A percentile compares a stretch with the other conserved stretches of the same genome.
phyloP scores from a whole-genome alignment of 73 alveolate species.

The Uronychia setigera region DNA sequence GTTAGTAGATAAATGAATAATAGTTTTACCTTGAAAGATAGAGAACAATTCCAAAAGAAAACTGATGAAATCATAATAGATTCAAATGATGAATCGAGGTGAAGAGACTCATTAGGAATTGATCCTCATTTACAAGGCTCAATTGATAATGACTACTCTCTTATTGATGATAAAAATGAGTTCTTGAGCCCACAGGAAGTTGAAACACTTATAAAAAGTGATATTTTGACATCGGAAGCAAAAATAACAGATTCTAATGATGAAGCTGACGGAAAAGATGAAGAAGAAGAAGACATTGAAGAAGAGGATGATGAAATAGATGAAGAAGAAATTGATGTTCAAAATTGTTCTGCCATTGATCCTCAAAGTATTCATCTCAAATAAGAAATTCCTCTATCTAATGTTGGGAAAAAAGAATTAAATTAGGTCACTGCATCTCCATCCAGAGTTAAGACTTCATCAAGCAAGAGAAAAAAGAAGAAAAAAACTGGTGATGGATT shows the following conservation, averaged over 20 bases:
- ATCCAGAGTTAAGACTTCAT: background rate
- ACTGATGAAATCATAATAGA: background rate
- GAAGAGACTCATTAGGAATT: background rate
- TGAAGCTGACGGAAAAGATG: background rate
- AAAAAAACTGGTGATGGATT: background rate
- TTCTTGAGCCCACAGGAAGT: background rate
- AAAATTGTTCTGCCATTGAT: too few species aligned
- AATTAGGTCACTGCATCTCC: background rate
- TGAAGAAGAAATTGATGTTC: background rate
- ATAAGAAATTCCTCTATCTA: background rate
- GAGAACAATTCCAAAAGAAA: background rate
- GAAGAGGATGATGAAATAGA: background rate
- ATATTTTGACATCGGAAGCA: background rate
- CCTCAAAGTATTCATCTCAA: background rate
- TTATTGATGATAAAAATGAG: too few species aligned
- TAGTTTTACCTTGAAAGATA: too few species aligned
- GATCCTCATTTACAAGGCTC: too few species aligned
- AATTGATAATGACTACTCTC: too few species aligned
- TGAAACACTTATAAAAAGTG: background rate
- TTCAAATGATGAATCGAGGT: background rate
- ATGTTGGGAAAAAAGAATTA: background rate
- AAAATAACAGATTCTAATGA: background rate
- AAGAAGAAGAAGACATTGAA: background rate
- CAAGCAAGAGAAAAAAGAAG: background rate
- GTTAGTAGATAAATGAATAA: too few species aligned